Evolutionary conservation across 352 stramenopile genomes (phyloP), one percentile per base, ranked within the genome.

Genomic region (Pelagophyceae sp.): DNA sequence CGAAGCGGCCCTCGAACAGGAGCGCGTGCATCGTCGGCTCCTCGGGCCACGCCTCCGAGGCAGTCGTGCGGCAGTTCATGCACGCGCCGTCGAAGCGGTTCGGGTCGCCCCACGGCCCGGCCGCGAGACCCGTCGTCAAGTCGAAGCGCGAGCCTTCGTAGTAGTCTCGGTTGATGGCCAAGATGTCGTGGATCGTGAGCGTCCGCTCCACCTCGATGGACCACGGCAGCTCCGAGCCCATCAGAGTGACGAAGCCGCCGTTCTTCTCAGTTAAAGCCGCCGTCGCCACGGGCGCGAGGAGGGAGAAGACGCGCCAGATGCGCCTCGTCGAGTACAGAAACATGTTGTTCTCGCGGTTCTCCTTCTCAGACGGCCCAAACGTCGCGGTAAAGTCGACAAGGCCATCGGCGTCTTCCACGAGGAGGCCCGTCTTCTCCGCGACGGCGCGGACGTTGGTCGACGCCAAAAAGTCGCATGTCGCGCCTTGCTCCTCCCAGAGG

Each of bases 111-210:
- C 88, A 96, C n/a, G 92, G 90, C 1, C 92, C 92, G n/a, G 83
- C 85, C 54, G 86, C 82, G 0, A 85, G 82, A 0, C 90, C 89
- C 74, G 93, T 88, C 0, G 90, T 96, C 87, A 96, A 90, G 78
- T 97, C 92, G 80, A 94, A 96, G 27, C 80, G 67, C 23, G 90
- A 96, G 50, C 91, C 91, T 82, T 96, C 90, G 79, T 29, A 96
- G 82, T 96, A 90, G 82, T 96, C 91, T 0, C 92, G 85, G 72
- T 94, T 87, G 72, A 94, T 90, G 29, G 83, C 82, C 86, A 96
- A 93, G 69, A 96, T 86, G 77, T 96, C 91, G 38, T 88, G 81
- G 27, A 87, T 82, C 2, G 86, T 89, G 31, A 96, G 78, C 0
- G 54, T 75, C 50, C 65, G 64, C 67, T 95, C 91, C 0, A 90